Conservation (phyloP, 1,284 basidiomycete species). For the Papiliotrema flavescens region DNA sequence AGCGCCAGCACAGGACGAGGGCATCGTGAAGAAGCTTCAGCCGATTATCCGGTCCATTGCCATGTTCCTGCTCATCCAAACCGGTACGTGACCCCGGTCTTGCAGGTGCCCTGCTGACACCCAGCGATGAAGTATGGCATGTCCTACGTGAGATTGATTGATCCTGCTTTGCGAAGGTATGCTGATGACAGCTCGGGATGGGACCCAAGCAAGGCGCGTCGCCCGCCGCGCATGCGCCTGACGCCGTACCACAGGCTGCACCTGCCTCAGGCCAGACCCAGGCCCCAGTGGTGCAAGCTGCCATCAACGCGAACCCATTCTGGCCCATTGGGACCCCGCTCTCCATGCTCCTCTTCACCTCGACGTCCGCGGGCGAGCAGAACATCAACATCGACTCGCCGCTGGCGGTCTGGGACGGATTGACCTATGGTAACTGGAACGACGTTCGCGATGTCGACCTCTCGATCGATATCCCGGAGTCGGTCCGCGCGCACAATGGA, state of each 20-base stretch:
- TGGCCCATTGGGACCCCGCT: constrained; percentile 50
- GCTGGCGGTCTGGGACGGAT: constrained; percentile 62
- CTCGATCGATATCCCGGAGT: constrained; percentile 71
- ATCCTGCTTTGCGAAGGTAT: constrained; percentile 7
- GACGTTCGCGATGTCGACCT: constrained; percentile 64
- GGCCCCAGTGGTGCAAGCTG: not conserved
- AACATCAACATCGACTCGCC: constrained; percentile 52
- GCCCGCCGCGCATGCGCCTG: not conserved
- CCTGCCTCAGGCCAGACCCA: constrained; percentile 4
- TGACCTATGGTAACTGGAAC: constrained; percentile 77
- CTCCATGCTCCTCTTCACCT: constrained; percentile 69
- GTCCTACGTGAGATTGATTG: constrained; percentile 28
- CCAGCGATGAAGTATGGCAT: constrained; percentile 42
- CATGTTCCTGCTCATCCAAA: constrained; percentile 36
- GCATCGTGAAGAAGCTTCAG: constrained; percentile 13
- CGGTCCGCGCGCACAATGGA: constrained; percentile 65
- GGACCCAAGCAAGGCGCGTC: not conserved
- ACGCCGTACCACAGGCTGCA: not conserved
- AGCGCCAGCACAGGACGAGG: constrained; percentile 11
- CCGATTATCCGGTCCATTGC: constrained; percentile 22
- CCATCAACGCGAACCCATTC: constrained; percentile 28
- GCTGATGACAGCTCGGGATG: constrained; percentile 11
- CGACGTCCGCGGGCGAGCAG: constrained; percentile 41
- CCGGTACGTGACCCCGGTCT: constrained; percentile 22
- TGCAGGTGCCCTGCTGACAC: not conserved